phyloP scores from a whole-genome alignment of 345 rosid genomes.

The Eucalyptus pauciflora region DNA sequence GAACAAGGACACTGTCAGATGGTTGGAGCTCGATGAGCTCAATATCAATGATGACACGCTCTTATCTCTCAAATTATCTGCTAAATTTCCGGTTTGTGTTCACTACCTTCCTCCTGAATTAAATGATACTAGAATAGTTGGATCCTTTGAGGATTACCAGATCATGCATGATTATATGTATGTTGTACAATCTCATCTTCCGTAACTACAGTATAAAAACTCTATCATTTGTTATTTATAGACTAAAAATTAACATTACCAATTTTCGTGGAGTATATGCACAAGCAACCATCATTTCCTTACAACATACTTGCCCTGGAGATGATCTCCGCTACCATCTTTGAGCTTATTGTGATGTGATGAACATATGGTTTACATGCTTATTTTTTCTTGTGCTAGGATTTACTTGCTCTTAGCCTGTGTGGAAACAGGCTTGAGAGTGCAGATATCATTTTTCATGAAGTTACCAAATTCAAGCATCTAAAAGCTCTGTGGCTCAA shows the following conservation, averaged over 20 bases:
- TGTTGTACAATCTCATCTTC: not conserved
- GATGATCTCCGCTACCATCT: too few relatives aligned
- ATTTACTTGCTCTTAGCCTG: too few relatives aligned
- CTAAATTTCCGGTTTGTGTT: conserved; percentile 49
- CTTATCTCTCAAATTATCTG: conserved; percentile 41
- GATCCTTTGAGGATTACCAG: too few relatives aligned
- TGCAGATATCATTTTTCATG: conserved; percentile 34
- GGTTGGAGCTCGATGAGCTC: conserved; percentile 91
- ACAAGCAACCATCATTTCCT: not conserved
- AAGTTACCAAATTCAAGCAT: conserved; percentile 54
- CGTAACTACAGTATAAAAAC: not conserved
- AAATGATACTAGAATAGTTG: not conserved
- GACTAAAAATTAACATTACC: not conserved
- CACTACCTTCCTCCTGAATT: not conserved
- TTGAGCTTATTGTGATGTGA: too few relatives aligned
- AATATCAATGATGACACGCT: conserved; percentile 45
- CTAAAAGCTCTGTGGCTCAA: conserved; percentile 83
- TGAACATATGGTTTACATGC: too few relatives aligned
- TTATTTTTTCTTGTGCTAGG: too few relatives aligned
- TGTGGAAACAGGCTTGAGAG: too few relatives aligned
- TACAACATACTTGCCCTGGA: too few relatives aligned
- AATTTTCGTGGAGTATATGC: not conserved
- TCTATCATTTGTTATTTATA: not conserved
- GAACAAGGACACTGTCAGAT: conserved; percentile 30
- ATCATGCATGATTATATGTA: not conserved